A percentile compares a stretch with the other conserved stretches of the same genome.
phyloP scores from a whole-genome alignment of 371 early-diverging fungal genomes.

The Mortierella sp. region DNA sequence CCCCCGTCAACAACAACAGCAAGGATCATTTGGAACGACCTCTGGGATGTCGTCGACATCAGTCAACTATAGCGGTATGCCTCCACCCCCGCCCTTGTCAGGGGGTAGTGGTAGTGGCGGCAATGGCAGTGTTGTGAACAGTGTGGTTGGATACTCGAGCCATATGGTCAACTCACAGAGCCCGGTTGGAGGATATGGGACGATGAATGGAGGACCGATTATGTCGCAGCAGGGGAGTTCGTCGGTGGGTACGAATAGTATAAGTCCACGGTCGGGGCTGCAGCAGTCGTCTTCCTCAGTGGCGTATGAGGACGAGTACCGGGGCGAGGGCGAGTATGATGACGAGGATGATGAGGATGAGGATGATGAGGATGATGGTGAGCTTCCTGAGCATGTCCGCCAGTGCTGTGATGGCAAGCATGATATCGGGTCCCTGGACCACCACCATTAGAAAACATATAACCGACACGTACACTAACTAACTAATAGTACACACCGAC shows the following conservation, averaged over 20 bases:
- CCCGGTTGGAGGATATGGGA: slow-evolving; percentile 46
- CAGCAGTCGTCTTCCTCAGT: background rate
- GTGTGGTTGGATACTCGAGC: slow-evolving; percentile 34
- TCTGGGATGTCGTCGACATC: slow-evolving; percentile 20
- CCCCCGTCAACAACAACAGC: slow-evolving; percentile 17
- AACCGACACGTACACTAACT: background rate
- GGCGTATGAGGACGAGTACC: slow-evolving; percentile 18
- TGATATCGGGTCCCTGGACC: slow-evolving; percentile 48
- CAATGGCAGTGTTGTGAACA: background rate
- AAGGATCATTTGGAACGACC: background rate
- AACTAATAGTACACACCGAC: background rate
- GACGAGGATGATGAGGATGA: slow-evolving; percentile 30
- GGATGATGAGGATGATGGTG: slow-evolving; percentile 50
- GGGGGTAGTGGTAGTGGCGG: slow-evolving; percentile 1
- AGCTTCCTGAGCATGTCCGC: slow-evolving; percentile 53
- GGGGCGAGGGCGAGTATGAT: slow-evolving; percentile 14
- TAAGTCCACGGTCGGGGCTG: slow-evolving; percentile 30
- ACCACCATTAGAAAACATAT: slow-evolving; percentile 12
- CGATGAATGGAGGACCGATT: slow-evolving; percentile 51
- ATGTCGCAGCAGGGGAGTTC: slow-evolving; percentile 24
- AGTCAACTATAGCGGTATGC: background rate
- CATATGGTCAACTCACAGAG: slow-evolving; percentile 22
- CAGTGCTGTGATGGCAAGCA: slow-evolving; percentile 57
- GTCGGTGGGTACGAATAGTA: slow-evolving; percentile 11
- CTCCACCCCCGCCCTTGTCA: slow-evolving; percentile 4